Evolutionary conservation across 75 land plant genomes (phyloP).

Genomic region (Ceratopteris richardii): DNA sequence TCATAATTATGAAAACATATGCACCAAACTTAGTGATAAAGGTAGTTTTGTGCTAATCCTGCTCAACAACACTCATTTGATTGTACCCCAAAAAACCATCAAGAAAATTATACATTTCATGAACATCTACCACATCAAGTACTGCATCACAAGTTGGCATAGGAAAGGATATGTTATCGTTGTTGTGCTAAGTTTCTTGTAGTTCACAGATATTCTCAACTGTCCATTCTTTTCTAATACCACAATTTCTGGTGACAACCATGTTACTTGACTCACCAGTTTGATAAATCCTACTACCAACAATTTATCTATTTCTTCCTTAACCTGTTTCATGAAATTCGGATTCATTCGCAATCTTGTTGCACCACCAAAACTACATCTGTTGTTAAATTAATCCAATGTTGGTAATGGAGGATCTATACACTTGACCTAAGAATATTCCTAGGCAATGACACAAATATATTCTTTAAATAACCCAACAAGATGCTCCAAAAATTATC

Average conservation of each 20-base stretch:
- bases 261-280: neutral
- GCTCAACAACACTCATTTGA: neutral
- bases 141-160: neutral
- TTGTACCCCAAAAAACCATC: conserved; percentile 8
- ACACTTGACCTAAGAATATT: too few relatives aligned
- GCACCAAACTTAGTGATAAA: neutral
- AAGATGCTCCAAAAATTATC: too few relatives aligned
- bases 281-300: neutral
- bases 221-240: neutral
- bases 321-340: neutral
- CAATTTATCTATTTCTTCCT: neutral
- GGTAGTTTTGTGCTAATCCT: conserved; percentile 4
- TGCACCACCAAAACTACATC: neutral
- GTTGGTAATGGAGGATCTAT: too few relatives aligned
- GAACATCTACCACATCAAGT: neutral
- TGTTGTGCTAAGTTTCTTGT: neutral
- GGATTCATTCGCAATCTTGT: neutral
- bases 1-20: neutral
- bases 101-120: conserved; percentile 9
- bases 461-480: too few relatives aligned
- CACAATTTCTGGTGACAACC: neutral
- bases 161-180: neutral
- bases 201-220: neutral
- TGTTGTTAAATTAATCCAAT: neutral
- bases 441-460: too few relatives aligned